These are phyloP conservation scores for Aschersonia sp. DNA, from an alignment of 2,329 filamentous ascomycete genomes.

Conservation along the genomic window DNA sequence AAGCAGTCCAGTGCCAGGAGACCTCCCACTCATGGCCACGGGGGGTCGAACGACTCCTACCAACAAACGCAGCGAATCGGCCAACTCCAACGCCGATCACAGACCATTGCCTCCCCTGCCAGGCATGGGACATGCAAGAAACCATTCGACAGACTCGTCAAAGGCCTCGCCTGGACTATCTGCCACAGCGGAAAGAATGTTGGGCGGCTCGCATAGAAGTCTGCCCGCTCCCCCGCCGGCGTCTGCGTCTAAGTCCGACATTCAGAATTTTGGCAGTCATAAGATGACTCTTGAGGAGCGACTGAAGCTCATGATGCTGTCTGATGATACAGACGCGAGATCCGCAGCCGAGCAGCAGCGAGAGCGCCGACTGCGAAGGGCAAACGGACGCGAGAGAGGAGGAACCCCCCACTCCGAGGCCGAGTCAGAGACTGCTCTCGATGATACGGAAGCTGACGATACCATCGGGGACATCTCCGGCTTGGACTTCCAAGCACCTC, in stretches of 20 bases:
- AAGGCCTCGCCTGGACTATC: conserved; percentile 50
- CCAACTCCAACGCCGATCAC: conserved; percentile 66
- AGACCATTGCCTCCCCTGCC: conserved; percentile 81
- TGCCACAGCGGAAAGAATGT: conserved; percentile 58
- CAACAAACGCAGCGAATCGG: conserved; percentile 54
- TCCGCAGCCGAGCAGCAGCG: conserved; percentile 50
- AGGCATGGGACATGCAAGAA: conserved; percentile 30
- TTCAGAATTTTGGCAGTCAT: conserved; percentile 58
- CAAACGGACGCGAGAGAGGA: conserved; percentile 34
- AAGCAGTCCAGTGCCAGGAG: conserved; percentile 52
- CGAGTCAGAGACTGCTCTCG: conserved; percentile 17
- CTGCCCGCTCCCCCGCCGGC: conserved; percentile 63
- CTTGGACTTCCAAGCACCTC: conserved; percentile 51
- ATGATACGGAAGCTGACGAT: conserved; percentile 41
- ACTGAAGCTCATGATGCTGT: conserved; percentile 77
- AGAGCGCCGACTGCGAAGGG: conserved; percentile 54
- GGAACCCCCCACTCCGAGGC: conserved; percentile 27
- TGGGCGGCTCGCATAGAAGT: conserved; percentile 48
- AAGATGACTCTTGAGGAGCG: conserved; percentile 80
- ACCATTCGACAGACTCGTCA: conserved; percentile 29
- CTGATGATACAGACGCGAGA: conserved; percentile 45
- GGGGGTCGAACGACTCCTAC: conserved; percentile 29
- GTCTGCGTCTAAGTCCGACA: conserved; percentile 56
- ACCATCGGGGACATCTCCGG: conserved; percentile 44
- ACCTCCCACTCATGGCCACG: conserved; percentile 22